Base-by-base conservation (phyloP, 768 basidiomycete species). In the Coprinellus micaceus region DNA sequence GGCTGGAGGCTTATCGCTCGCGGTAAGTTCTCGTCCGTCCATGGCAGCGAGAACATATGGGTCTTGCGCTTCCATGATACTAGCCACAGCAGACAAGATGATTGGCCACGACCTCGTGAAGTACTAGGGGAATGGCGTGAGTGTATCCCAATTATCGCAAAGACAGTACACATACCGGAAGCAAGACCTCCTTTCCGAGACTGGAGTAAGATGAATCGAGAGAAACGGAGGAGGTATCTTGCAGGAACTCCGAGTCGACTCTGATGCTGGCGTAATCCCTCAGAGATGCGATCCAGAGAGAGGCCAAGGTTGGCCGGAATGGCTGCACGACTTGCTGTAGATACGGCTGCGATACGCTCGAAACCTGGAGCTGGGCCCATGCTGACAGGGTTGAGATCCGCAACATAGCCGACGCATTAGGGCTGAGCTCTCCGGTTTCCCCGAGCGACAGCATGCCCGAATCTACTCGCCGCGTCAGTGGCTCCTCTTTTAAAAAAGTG, bases 391-490 rank as follows among this genome's bases (percentile, higher is more conserved):
- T 90, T 1, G 95, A 94, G 24, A 98, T 89, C 52, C 93, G 83
- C 48, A 99, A 73, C 91, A 97, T 96, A 37, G 94, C 88, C 0
- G 94, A 91, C 2, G 95, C 96, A 63, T 98, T 98, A 3, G 95
- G 91, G 58, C 93, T 91, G 11, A 95, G 77, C 65, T 96, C 87
- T 17, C 84, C 84, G 0, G 91, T 83, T 58, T 93, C 91, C 1
- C 96, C 96, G 19, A 97, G 78, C 6, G 90, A 87, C 3, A 93
- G 69, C 77, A 87, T 91, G 2, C 89, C 89, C 4, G 89, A 83
- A 56, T 89, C 95, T 97, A 5, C 41, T 55, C 40, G n/a, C 22
- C 13, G 25, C 3, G 30, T 56, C 28, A 55, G 24, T 36, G 30
- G 53, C 7, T 11, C 17, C 45, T 41, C 12, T 11, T 7, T 26